Evolutionary conservation across 345 rosid species (phyloP).

Genomic region (Cardiospermum halicacabum): DNA sequence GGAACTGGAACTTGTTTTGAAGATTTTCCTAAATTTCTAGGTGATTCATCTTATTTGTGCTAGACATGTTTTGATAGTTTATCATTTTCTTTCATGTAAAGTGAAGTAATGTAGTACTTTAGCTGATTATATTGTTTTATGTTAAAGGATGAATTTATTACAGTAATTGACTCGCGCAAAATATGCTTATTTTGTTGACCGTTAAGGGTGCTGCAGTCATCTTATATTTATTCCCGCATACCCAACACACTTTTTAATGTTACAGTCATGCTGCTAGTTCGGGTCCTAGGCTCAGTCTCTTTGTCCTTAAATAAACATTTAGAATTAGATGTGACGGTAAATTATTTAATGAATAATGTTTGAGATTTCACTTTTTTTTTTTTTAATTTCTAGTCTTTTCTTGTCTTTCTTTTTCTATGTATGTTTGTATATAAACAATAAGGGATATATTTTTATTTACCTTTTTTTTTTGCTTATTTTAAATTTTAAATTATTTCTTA

Average conservation of each 20-base stretch:
- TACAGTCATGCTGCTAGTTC: not conserved
- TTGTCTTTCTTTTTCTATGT: no score
- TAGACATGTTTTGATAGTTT: not conserved
- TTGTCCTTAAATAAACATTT: not conserved
- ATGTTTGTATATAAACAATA: no score
- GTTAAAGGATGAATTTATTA: no score
- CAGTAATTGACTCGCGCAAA: no score
- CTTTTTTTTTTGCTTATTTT: no score
- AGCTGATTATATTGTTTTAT: not conserved
- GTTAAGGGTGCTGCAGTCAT: not conserved
- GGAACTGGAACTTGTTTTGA: slow-evolving; percentile 85
- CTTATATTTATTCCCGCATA: not conserved
- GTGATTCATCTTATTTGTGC: slow-evolving; percentile 21
- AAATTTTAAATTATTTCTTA: no score
- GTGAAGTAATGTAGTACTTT: not conserved
- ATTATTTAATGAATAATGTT: no score
- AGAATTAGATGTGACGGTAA: not conserved
- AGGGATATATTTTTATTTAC: no score
- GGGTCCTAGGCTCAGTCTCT: slow-evolving; percentile 4
- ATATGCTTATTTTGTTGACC: not conserved
- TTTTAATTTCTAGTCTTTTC: no score
- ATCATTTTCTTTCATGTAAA: not conserved
- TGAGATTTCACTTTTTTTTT: no score
- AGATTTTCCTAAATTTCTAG: slow-evolving; percentile 73
- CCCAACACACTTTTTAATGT: not conserved